Percentiles rank a stretch among this genome's conserved stretches.
Conservation (phyloP, 495 filamentous ascomycete species). For the Aspergillus saccharolyticus region DNA sequence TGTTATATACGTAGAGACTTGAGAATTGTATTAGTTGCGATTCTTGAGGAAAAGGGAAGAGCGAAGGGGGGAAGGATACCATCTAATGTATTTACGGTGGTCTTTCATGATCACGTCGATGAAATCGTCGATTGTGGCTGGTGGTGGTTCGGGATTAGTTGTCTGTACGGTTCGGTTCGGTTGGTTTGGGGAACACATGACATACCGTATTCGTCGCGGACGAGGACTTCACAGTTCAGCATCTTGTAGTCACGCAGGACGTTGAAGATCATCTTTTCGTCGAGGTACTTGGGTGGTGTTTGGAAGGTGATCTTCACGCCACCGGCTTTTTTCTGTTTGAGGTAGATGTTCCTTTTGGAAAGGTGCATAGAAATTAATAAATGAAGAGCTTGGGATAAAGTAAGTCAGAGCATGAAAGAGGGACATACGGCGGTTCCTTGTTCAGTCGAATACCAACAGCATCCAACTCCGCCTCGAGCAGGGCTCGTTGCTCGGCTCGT, state of each 20-base stretch:
- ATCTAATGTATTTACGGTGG: constrained; percentile 94
- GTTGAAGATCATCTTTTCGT: constrained; percentile 96
- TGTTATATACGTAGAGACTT: constrained; percentile 99
- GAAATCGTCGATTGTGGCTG: constrained; percentile 93
- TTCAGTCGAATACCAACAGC: constrained; percentile 95
- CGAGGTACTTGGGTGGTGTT: constrained; percentile 77
- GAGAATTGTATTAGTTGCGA: constrained; percentile 2
- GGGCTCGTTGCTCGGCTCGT: constrained; percentile 83
- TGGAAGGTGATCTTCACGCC: constrained; percentile 99
- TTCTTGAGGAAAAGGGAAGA: not conserved
- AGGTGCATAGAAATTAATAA: not conserved
- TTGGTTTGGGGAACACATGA: not conserved
- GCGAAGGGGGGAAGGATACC: constrained; percentile 32
- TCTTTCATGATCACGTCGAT: constrained; percentile 99
- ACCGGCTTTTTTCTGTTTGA: constrained; percentile 95
- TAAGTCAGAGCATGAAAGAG: not conserved
- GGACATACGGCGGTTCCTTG: constrained; percentile 75
- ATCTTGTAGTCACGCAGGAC: constrained; percentile 98
- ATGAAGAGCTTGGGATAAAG: no score
- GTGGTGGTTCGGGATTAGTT: constrained; percentile 4
- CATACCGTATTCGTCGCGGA: constrained; percentile 84
- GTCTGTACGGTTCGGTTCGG: not conserved
- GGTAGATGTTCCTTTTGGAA: constrained; percentile 78
- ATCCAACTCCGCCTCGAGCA: constrained; percentile 90
- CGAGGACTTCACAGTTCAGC: constrained; percentile 92